Conservation (phyloP, 2,329 filamentous ascomycete genomes). For the Lecanicillium sp. region DNA sequence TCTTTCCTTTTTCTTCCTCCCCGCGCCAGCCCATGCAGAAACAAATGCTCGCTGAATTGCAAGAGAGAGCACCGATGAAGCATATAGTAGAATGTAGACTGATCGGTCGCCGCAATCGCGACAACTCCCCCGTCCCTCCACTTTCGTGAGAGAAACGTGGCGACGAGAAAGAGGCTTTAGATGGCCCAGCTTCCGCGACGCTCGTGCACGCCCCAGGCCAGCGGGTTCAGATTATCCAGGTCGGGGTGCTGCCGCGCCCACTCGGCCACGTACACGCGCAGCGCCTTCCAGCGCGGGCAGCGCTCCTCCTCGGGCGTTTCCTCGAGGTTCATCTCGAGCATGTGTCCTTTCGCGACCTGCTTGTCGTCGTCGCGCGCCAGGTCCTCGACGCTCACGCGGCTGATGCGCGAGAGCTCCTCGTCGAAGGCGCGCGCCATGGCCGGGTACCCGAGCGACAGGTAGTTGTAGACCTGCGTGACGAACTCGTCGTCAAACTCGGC, state of each 20-base stretch:
- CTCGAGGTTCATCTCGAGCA: slow-evolving; percentile 49
- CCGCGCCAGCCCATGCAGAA: too few relatives aligned
- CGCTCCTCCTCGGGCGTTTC: slow-evolving; percentile 45
- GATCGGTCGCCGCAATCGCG: too few relatives aligned
- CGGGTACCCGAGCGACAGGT: slow-evolving; percentile 87
- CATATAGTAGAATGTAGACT: too few relatives aligned
- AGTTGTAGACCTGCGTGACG: slow-evolving; percentile 95
- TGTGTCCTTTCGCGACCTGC: slow-evolving; percentile 63
- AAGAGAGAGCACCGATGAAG: too few relatives aligned
- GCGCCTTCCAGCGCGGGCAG: slow-evolving; percentile 70
- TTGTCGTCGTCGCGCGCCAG: slow-evolving; percentile 65
- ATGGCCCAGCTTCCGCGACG: slow-evolving; percentile 69
- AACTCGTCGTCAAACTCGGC: slow-evolving; percentile 76
- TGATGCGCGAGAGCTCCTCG: slow-evolving; percentile 77
- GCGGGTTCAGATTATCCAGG: slow-evolving; percentile 53
- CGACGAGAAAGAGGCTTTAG: slow-evolving; percentile 32
- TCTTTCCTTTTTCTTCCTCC: background rate
- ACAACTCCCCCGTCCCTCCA: too few relatives aligned
- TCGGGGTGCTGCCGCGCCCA: slow-evolving; percentile 85
- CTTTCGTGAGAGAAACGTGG: too few relatives aligned
- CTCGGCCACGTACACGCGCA: slow-evolving; percentile 77
- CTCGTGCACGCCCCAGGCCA: slow-evolving; percentile 63
- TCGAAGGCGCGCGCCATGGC: slow-evolving; percentile 79
- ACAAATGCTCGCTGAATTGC: too few relatives aligned
- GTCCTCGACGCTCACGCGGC: slow-evolving; percentile 60